Evolutionary conservation across 1,284 basidiomycete species (phyloP), one percentile per base, ranked within the genome.

Genomic region (Termitomyces sp.): DNA sequence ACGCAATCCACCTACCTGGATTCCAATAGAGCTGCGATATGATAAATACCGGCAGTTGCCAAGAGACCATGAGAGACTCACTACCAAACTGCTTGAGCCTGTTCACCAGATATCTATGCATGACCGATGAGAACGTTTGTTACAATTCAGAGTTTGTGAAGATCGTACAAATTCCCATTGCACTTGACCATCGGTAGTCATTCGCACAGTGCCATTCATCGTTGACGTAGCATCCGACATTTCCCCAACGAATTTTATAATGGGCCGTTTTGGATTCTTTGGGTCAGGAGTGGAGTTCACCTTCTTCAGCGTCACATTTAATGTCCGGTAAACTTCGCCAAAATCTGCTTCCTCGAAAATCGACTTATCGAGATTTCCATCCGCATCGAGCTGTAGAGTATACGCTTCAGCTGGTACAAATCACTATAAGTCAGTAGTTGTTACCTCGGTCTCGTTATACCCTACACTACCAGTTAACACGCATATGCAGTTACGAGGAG

Each of bases 91-190:
- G 79, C 68, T 52, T 79, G 72, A 6, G 75, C 78, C 31, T 74
- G 68, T 42, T 84, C 83, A 0, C 83, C 84, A 35, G 78, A 83
- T 16, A 72, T 70, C 81, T 85, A 46, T 26, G 48, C 28, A 30
- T 37, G 19, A 24, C 30, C 46, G 5, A 47, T 51, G 41, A 44
- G 55, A 60, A 21, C 50, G 31, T 16, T 5, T 34, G 16, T 9
- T 50, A 53, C 21, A 49, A 43, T 34, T 33, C 44, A 47, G 18
- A 56, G 26, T 51, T 26, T 38, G 8, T 44, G 56, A 41, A 39
- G 19, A 10, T 71, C 83, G 64, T 62, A 86, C 85, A 63, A 82
- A 84, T 63, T 80, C 76, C 82, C 81, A 85, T 46, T 78, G 74
- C 9, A 86, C 65, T 34, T 82, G 72, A 52, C 75, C 68, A 49